A percentile compares a stretch with the other conserved stretches of the same genome.
These are phyloP conservation scores for Penicillium rolfsii DNA, from an alignment of 2,329 filamentous ascomycete genomes.

Conservation along the genomic window DNA sequence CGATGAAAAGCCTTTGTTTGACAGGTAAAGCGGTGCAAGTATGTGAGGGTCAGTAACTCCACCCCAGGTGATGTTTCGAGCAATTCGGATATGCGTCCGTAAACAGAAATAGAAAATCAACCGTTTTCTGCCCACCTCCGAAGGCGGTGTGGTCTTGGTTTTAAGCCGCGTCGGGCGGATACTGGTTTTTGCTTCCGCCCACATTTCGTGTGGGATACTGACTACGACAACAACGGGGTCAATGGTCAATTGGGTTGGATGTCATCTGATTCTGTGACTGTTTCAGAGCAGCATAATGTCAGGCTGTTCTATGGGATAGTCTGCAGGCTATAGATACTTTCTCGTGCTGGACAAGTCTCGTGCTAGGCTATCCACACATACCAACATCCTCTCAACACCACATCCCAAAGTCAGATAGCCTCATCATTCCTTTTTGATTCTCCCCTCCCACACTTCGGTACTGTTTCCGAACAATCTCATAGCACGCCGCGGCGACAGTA, in stretches of 20 bases:
- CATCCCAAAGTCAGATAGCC: background rate
- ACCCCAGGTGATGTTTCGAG: background rate
- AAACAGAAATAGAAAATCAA: conserved; percentile 22
- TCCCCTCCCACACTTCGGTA: conserved; percentile 7
- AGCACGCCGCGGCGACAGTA: conserved; percentile 58
- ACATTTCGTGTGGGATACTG: background rate
- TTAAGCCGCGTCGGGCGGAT: conserved; percentile 27
- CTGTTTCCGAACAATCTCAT: conserved; percentile 7
- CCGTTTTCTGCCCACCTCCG: conserved; percentile 20
- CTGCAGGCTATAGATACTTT: background rate
- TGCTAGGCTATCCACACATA: background rate
- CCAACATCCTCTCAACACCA: background rate
- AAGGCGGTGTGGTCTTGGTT: conserved; percentile 17
- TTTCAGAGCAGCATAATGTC: conserved; percentile 11
- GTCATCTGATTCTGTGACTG: background rate
- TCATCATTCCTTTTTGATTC: background rate
- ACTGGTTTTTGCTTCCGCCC: conserved; percentile 12
- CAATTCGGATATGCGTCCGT: conserved; percentile 8
- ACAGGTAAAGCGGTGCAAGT: background rate
- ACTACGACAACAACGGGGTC: background rate
- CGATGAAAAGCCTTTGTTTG: background rate
- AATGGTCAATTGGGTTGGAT: background rate
- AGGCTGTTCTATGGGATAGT: conserved; percentile 6
- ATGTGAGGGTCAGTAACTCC: background rate
- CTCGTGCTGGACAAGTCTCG: background rate